These are phyloP conservation scores for Quercus ilex DNA, from an alignment of 306 rosid species.

Conservation along the genomic window DNA sequence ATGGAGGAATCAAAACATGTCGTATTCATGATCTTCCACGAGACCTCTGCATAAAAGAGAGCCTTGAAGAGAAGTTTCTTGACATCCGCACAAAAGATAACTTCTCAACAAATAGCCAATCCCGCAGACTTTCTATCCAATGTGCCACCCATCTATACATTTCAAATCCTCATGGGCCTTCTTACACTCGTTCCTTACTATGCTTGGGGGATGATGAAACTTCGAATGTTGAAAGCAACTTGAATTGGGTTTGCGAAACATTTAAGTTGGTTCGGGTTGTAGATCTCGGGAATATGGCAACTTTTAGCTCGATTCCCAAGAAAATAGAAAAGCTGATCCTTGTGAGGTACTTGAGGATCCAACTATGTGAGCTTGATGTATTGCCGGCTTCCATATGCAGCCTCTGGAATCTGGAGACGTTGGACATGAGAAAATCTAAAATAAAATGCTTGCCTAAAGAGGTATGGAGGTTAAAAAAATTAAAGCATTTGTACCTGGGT, in stretches of 20 bases:
- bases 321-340: neutral
- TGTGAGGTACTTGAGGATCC: neutral
- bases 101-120: neutral
- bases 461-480: neutral
- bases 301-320: rapidly evolving
- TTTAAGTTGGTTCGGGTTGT: conserved; percentile 1
- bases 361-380: neutral
- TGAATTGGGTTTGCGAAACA: neutral
- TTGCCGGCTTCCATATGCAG: neutral
- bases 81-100: neutral
- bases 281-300: neutral
- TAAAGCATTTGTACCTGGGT: neutral
- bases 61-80: neutral
- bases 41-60: neutral
- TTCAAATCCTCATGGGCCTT: neutral
- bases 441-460: neutral
- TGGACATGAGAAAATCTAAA: neutral
- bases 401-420: neutral
- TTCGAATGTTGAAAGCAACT: neutral
- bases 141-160: neutral
- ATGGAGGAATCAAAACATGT: no score
- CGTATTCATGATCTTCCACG: neutral
- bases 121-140: neutral
- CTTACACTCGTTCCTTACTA: neutral
- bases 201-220: neutral